These are phyloP conservation scores for Fusarium heterosporum DNA, from an alignment of 2,329 filamentous ascomycete species.

Conservation along the genomic window DNA sequence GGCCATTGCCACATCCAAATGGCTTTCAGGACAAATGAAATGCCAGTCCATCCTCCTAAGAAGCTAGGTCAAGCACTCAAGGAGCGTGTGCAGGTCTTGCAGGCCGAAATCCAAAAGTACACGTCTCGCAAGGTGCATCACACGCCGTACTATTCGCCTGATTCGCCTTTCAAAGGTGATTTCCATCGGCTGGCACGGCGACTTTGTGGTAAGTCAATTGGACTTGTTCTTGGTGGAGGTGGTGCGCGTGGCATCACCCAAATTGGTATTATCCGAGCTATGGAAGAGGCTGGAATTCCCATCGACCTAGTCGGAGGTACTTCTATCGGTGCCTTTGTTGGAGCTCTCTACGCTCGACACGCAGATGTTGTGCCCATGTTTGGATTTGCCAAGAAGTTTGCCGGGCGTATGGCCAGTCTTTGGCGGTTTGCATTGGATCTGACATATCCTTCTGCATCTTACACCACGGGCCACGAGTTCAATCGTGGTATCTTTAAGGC, in stretches of 20 bases:
- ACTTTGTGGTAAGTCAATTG: slow-evolving; percentile 93
- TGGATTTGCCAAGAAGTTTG: slow-evolving; percentile 95
- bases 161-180: slow-evolving; percentile 94
- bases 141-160: slow-evolving; percentile 87
- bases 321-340: slow-evolving; percentile 95
- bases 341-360: slow-evolving; percentile 93
- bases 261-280: slow-evolving; percentile 90
- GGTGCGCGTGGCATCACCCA: slow-evolving; percentile 93
- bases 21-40: slow-evolving; percentile 80
- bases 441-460: slow-evolving; percentile 95
- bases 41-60: slow-evolving; percentile 81
- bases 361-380: slow-evolving; percentile 98
- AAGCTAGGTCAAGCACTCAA: slow-evolving; percentile 88
- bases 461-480: slow-evolving; percentile 98
- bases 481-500: slow-evolving; percentile 99
- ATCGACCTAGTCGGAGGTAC: slow-evolving; percentile 96
- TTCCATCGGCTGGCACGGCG: slow-evolving; percentile 92
- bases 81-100: slow-evolving; percentile 90
- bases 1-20: slow-evolving; percentile 98
- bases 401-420: slow-evolving; percentile 98
- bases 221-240: slow-evolving; percentile 91
- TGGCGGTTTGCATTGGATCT: slow-evolving; percentile 98
- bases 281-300: slow-evolving; percentile 96
- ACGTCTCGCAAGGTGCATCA: slow-evolving; percentile 93
- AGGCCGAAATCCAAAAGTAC: slow-evolving; percentile 98